Evolutionary conservation across 495 filamentous ascomycete genomes (phyloP).

Genomic region (Xylaria castorea): DNA sequence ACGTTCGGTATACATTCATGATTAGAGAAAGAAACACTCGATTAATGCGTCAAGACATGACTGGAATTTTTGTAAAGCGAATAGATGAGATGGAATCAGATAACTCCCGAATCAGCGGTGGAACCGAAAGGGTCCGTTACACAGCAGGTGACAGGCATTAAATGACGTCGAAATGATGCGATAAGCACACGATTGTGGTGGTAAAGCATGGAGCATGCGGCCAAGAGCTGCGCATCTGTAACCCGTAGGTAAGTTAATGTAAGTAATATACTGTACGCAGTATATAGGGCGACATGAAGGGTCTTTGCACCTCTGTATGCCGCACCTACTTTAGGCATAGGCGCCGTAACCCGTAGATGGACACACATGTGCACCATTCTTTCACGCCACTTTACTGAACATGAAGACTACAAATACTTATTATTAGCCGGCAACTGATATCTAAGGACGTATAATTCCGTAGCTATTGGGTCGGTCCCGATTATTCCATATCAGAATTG

Average conservation of each 20-base stretch:
- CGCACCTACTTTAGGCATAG: neutral
- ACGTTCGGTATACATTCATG: neutral
- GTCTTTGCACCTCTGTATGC: neutral
- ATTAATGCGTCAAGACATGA: neutral
- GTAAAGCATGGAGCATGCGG: conserved; percentile 11
- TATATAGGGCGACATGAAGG: neutral
- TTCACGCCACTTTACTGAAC: neutral
- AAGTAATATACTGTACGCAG: conserved; percentile 18
- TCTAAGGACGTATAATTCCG: neutral
- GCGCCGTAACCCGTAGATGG: neutral
- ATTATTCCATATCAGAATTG: conserved; percentile 1
- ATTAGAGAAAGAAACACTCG: neutral
- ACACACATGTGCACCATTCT: too few relatives aligned
- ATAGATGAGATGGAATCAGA: neutral
- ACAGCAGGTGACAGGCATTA: conserved; percentile 19
- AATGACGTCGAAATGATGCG: conserved; percentile 30
- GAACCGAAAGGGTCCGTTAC: conserved; percentile 17
- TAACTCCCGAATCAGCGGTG: neutral
- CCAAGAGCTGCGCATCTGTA: conserved; percentile 9
- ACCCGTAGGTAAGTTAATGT: neutral
- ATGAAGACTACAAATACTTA: neutral
- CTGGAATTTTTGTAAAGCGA: neutral
- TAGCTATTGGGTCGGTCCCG: neutral
- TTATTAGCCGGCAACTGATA: neutral
- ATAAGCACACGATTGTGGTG: conserved; percentile 19